phyloP scores from a whole-genome alignment of 1,284 basidiomycete species.

The Cutaneotrichosporon cutaneum region DNA sequence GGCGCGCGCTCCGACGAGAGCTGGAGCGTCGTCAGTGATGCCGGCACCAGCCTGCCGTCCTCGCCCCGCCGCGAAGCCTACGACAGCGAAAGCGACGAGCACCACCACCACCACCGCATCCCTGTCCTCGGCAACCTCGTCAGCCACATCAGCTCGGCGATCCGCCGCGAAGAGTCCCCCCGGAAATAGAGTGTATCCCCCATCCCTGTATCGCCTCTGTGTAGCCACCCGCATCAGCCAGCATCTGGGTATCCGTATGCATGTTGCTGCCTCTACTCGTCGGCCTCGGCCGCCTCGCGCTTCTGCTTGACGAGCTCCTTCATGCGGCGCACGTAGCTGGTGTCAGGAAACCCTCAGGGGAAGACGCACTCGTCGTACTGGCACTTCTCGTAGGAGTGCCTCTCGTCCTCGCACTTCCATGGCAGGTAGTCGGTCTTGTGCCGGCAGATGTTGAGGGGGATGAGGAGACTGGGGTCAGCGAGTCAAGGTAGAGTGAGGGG shows the following conservation, averaged over 20 bases:
- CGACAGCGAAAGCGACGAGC: background rate
- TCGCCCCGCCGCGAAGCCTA: background rate
- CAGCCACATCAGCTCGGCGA: slow-evolving; percentile 6
- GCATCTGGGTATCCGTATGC: slow-evolving; percentile 28
- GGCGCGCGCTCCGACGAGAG: slow-evolving; percentile 19
- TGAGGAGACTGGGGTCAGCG: slow-evolving; percentile 63
- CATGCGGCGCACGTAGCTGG: slow-evolving; percentile 79
- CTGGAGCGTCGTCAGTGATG: slow-evolving; percentile 25
- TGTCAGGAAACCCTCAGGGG: background rate
- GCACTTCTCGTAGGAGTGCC: slow-evolving; percentile 60
- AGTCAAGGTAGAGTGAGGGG: background rate
- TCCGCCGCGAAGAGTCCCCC: background rate
- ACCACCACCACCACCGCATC: slow-evolving; percentile 5
- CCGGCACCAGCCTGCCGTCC: background rate
- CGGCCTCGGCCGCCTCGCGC: slow-evolving; percentile 60
- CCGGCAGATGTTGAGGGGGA: slow-evolving; percentile 80
- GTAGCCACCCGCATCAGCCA: background rate
- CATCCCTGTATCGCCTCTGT: background rate
- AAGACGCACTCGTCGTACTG: slow-evolving; percentile 82
- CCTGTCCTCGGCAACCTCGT: slow-evolving; percentile 8
- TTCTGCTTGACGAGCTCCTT: slow-evolving; percentile 72
- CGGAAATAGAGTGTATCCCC: background rate
- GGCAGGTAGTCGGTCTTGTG: slow-evolving; percentile 69
- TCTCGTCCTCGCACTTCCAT: slow-evolving; percentile 80
- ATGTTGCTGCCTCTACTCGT: slow-evolving; percentile 32